Evolutionary conservation across 2,329 filamentous ascomycete species (phyloP).

Genomic region (Fusarium setosum): DNA sequence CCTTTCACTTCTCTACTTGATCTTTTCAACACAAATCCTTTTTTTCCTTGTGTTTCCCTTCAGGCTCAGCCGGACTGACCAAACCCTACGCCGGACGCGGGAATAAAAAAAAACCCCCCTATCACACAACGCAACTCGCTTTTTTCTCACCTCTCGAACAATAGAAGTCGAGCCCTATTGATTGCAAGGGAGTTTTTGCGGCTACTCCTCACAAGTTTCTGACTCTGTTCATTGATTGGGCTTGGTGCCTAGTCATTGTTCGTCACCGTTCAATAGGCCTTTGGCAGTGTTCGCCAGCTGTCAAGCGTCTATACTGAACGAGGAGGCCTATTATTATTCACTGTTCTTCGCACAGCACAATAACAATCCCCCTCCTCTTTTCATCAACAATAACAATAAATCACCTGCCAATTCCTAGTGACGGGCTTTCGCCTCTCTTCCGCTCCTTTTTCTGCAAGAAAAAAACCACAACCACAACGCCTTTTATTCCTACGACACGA

Average conservation of each 20-base stretch:
- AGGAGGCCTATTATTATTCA: slow-evolving; percentile 3
- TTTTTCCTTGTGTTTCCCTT: slow-evolving; percentile 32
- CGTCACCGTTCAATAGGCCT: slow-evolving; percentile 22
- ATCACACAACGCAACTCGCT: slow-evolving; percentile 15
- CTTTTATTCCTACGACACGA: slow-evolving; percentile 28
- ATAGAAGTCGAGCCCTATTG: slow-evolving; percentile 1
- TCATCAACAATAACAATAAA: slow-evolving; percentile 24
- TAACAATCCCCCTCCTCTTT: slow-evolving; percentile 16
- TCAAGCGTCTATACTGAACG: background rate
- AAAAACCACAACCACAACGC: slow-evolving; percentile 3
- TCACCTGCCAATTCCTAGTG: slow-evolving; percentile 23
- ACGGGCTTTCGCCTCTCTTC: slow-evolving; percentile 27
- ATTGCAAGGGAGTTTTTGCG: background rate
- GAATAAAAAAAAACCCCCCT: no score
- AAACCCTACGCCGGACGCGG: slow-evolving; percentile 34
- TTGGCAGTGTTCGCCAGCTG: slow-evolving; percentile 39
- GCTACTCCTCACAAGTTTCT: background rate
- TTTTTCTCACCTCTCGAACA: slow-evolving; percentile 7
- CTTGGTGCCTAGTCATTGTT: slow-evolving; percentile 4
- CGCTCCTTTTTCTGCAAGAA: slow-evolving; percentile 31
- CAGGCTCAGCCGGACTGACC: slow-evolving; percentile 43
- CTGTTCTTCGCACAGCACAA: slow-evolving; percentile 27
- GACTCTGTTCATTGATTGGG: background rate
- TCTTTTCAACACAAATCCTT: slow-evolving; percentile 21
- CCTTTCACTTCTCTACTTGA: slow-evolving; percentile 22